A percentile compares a stretch with the other conserved stretches of the same genome.
Evolutionary conservation across 2,329 filamentous ascomycete genomes (phyloP).

Genomic region (Aspergillus oerlinghausenensis): DNA sequence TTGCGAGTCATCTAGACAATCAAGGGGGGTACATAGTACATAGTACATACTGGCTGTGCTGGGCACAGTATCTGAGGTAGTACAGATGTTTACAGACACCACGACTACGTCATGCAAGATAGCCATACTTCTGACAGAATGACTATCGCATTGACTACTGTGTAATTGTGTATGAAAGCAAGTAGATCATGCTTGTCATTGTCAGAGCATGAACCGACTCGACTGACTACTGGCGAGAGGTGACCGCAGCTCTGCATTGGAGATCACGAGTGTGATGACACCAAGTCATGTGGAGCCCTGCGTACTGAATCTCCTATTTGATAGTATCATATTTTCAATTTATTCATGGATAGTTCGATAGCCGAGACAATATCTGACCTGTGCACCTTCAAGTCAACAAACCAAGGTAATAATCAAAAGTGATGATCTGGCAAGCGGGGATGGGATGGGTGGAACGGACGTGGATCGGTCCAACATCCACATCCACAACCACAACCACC

Average conservation of each 20-base stretch:
- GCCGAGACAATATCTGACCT: too few species aligned
- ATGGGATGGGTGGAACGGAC: background rate
- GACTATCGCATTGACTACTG: background rate
- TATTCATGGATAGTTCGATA: too few species aligned
- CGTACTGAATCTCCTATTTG: background rate
- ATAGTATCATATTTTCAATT: background rate
- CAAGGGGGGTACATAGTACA: background rate
- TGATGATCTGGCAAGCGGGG: background rate
- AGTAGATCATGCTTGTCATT: background rate
- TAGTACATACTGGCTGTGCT: background rate
- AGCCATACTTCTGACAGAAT: background rate
- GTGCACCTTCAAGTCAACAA: background rate
- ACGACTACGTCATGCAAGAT: background rate
- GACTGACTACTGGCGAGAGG: background rate
- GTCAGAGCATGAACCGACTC: background rate
- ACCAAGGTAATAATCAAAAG: background rate
- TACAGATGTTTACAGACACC: background rate
- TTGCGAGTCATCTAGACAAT: background rate
- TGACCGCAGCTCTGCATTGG: slow-evolving; percentile 7
- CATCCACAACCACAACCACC: background rate
- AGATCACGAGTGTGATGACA: slow-evolving; percentile 4
- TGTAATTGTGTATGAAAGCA: background rate
- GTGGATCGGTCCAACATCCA: background rate
- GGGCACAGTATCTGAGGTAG: background rate
- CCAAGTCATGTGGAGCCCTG: background rate